Base-by-base conservation (phyloP, 2,329 filamentous ascomycete genomes). In the Aaosphaeria pasadenensis region DNA sequence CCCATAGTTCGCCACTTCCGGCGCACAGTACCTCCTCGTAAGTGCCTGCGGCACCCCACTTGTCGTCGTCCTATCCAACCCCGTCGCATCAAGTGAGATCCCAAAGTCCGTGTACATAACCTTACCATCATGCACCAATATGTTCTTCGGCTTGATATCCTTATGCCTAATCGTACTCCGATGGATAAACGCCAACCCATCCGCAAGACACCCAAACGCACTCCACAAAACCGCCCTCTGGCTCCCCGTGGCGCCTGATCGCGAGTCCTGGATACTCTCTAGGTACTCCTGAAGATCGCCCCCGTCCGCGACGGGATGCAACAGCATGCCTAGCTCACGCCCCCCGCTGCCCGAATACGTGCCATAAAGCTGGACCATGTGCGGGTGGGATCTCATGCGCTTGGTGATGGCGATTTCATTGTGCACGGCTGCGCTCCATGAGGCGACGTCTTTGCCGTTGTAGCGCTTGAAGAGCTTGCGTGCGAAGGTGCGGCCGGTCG, bases 271-370 rank as follows among this genome's bases (percentile, higher is more conserved):
- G 9, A 11, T 13, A 13, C 9, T 13, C 33, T 36, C 33, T 5
- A 65, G 49, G 7, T 63, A 51, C 5, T 13, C 48, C 7, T 43
- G 50, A 3, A 66, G 43, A 39, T 66, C 51, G 4, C 55, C 55
- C 7, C 55, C 49, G 28, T 55, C 42, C 6, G 59, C 56, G 2
- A 57, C 56, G 48, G 43, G 60, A 9, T 51, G 39, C 13, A 61
- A 46, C 32, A 56, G 55, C n/a, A 60, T 11, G 5, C 45, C 49
- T 4, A 55, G 11, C 13, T 53, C 44, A 6, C 40, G 39, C 9
- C 45, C 36, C 5, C 43, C 30, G 13, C 44, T 43, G 30, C 17
- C 17, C 17, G 17, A 24, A 24, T 56, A 56, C 7, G 57, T 55
- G 4, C 50, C 53, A 30, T 51, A 54, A 4, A 59, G 36, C 1